Evolutionary conservation across 257 asterid species (phyloP), one percentile per base, ranked within the genome.

Genomic region (Capsicum chinense): DNA sequence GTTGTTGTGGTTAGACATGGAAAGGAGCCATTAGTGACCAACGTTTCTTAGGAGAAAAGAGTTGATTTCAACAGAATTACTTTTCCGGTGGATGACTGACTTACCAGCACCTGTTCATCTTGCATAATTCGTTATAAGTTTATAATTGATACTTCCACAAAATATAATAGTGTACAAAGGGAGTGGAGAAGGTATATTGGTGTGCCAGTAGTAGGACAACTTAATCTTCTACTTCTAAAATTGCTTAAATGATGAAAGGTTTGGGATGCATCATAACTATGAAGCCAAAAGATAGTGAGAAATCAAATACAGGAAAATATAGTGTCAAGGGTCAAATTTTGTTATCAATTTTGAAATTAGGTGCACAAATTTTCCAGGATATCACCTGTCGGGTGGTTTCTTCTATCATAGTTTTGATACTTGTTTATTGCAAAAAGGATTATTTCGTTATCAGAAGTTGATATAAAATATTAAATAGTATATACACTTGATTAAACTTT

Each of bases 271-370:
- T 3, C 81, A 73, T 3, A 48, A 74, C 42, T 50, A 50, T 74
- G 81, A 50, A 74, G 60, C 21, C 44, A 74, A 74, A 74, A 74
- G 21, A 12, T 62, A 19, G 12, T 73, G 42, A 26, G 60, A 74
- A 50, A 74, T 74, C 21, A 74, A 74, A 56, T 74, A 50, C 81
- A 74, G 57, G 80, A 74, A 74, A 50, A 48, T 12, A 73, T 73
- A 0, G 4, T 74, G 62, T 50, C 21, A 21, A 50, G 44, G 62
- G 81, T 74, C 44, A 14, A 21, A 47, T 6, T 13, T 73, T 19
- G 7, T 73, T 73, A 47, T 47, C 6, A 48, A 21, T 73, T 11
- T 19, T 73, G 80, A n/a, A 6, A 47, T 11, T 48, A 3, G 19
- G 60, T 50, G 81, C 60, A 52, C 7, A 50, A 74, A 48, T 2